Conservation (phyloP, 1,139 yeast genomes). For the Scheffersomyces parashehatae region DNA sequence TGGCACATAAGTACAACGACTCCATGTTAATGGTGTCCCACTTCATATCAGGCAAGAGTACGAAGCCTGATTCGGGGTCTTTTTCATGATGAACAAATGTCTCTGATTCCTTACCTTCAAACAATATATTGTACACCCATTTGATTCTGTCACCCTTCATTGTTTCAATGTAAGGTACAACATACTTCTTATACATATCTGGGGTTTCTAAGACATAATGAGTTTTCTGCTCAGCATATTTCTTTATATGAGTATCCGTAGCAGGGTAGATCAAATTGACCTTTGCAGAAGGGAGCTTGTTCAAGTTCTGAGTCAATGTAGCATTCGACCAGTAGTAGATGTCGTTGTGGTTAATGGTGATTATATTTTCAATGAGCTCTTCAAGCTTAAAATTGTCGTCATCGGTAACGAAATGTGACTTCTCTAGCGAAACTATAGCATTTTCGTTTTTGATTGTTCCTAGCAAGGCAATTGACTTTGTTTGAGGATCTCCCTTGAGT, state of each 20-base stretch:
- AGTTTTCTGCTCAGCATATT: slow-evolving; percentile 57
- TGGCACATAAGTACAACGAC: slow-evolving; percentile 73
- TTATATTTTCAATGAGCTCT: slow-evolving; percentile 32
- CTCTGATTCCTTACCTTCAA: slow-evolving; percentile 83
- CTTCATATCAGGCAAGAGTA: slow-evolving; percentile 79
- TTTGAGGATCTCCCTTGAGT: slow-evolving; percentile 59
- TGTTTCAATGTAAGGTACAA: slow-evolving; percentile 72
- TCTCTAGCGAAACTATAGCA: slow-evolving; percentile 77
- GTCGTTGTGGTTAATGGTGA: slow-evolving; percentile 67
- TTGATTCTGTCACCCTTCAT: slow-evolving; percentile 77
- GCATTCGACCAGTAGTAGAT: slow-evolving; percentile 81
- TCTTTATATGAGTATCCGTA: slow-evolving; percentile 77
- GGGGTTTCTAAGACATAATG: slow-evolving; percentile 82
- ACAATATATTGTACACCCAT: slow-evolving; percentile 89
- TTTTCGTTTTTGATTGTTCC: slow-evolving; percentile 60
- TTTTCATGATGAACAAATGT: slow-evolving; percentile 65
- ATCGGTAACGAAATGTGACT: slow-evolving; percentile 55
- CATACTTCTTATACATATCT: slow-evolving; percentile 59
- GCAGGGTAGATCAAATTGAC: slow-evolving; percentile 87
- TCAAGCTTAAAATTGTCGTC: slow-evolving; percentile 18
- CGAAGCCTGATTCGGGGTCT: slow-evolving; percentile 56
- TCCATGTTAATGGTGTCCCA: slow-evolving; percentile 83
- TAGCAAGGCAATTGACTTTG: slow-evolving; percentile 62
- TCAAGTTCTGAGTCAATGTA: slow-evolving; percentile 48
- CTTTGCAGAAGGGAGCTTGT: slow-evolving; percentile 61